A percentile compares a stretch with the other conserved stretches of the same genome.
phyloP scores from a whole-genome alignment of 2,329 filamentous ascomycete genomes.

The Fusarium sp. region DNA sequence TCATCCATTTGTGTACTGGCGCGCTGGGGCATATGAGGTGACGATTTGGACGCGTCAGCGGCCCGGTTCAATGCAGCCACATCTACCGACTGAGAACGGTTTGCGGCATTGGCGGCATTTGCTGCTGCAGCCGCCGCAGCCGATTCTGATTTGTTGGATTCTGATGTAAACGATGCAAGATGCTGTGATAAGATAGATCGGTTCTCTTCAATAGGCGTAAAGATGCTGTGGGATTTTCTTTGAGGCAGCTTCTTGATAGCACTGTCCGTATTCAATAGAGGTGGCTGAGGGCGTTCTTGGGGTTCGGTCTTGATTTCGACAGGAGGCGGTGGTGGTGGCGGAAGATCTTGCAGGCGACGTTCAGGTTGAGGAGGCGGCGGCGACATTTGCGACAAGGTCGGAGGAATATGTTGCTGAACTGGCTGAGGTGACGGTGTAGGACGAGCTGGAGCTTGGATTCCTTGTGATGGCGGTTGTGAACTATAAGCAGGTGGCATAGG shows the following conservation, averaged over 20 bases:
- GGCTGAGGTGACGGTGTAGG: constrained; percentile 70
- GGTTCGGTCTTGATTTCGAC: constrained; percentile 62
- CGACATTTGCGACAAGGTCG: constrained; percentile 62
- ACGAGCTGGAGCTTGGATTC: constrained; percentile 57
- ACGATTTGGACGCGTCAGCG: constrained; percentile 63
- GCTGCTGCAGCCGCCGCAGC: constrained; percentile 44
- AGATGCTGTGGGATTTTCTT: constrained; percentile 90
- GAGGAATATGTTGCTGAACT: constrained; percentile 62
- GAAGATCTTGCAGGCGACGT: constrained; percentile 62
- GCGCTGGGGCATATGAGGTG: constrained; percentile 65
- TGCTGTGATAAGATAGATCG: constrained; percentile 89
- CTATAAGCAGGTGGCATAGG: constrained; percentile 76
- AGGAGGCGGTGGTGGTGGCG: constrained; percentile 63
- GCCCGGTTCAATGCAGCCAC: constrained; percentile 65
- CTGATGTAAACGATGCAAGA: constrained; percentile 73
- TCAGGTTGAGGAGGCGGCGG: constrained; percentile 63
- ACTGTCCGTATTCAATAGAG: constrained; percentile 61
- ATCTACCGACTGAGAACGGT: constrained; percentile 73
- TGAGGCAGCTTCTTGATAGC: constrained; percentile 73
- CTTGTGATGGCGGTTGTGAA: constrained; percentile 65
- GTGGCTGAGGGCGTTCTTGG: constrained; percentile 59
- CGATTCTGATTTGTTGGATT: constrained; percentile 55
- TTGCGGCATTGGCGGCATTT: constrained; percentile 46
- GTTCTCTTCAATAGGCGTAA: constrained; percentile 95
- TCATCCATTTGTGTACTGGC: constrained; percentile 60